Percentiles rank a stretch among this genome's conserved stretches.
Evolutionary conservation across 192 early-diverging fungal species (phyloP).

Genomic region (Backusella psychrophila): DNA sequence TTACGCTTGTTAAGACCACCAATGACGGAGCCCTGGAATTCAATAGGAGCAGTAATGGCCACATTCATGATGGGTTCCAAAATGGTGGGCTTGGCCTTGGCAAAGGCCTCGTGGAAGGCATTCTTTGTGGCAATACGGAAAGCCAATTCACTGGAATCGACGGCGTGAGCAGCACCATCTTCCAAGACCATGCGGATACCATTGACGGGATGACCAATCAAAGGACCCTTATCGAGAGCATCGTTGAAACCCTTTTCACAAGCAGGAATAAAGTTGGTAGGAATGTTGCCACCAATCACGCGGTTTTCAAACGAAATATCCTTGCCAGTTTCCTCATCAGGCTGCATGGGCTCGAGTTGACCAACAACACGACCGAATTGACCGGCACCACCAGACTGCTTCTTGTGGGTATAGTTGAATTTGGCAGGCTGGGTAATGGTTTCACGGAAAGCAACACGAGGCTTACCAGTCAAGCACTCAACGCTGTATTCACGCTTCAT

Average conservation of each 20-base stretch:
- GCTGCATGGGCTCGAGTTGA: slow-evolving; percentile 84
- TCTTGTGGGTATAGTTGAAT: slow-evolving; percentile 99
- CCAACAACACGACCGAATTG: slow-evolving; percentile 93
- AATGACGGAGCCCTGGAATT: slow-evolving; percentile 92
- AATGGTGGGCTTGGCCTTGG: slow-evolving; percentile 76
- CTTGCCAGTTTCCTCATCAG: slow-evolving; percentile 56
- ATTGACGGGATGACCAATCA: slow-evolving; percentile 90
- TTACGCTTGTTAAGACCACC: slow-evolving; percentile 96
- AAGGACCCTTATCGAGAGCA: slow-evolving; percentile 82
- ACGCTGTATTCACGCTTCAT: slow-evolving; percentile 97
- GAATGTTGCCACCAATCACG: slow-evolving; percentile 94
- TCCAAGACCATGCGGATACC: slow-evolving; percentile 84
- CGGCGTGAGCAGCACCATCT: slow-evolving; percentile 90
- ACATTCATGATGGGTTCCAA: slow-evolving; percentile 98
- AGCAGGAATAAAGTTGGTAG: slow-evolving; percentile 87
- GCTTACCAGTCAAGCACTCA: slow-evolving; percentile 95
- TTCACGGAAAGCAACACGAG: slow-evolving; percentile 97
- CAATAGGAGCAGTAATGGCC: slow-evolving; percentile 80
- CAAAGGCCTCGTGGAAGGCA: slow-evolving; percentile 91
- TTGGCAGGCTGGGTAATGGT: slow-evolving; percentile 70
- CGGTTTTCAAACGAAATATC: slow-evolving; percentile 76
- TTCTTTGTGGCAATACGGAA: slow-evolving; percentile 86
- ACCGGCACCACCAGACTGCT: slow-evolving; percentile 95
- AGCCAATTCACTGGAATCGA: slow-evolving; percentile 95
- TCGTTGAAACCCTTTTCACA: slow-evolving; percentile 97